Evolutionary conservation across 768 basidiomycete genomes (phyloP), one percentile per base, ranked within the genome.

Genomic region (Neoboletus brunneissimus): DNA sequence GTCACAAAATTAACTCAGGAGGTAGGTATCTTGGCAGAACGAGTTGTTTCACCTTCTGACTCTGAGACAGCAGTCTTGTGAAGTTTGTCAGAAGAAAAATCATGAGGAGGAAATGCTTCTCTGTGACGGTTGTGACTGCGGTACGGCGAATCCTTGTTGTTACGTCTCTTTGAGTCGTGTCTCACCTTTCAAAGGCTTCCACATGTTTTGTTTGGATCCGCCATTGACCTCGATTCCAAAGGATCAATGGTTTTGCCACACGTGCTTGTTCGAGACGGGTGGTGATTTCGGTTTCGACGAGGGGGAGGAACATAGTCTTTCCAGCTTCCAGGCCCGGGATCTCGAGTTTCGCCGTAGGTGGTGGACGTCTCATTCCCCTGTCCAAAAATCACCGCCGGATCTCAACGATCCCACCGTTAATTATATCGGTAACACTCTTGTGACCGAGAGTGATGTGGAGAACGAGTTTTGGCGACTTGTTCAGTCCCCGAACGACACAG

Each of bases 201-300:
- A 99, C 73, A 97, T 91, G 77, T 94, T 90, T 71, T 99, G 97
- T 70, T 86, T 99, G 55, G 89, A 94, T 67, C 97, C 97, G 13
- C 95, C 95, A 20, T 76, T 98, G 51, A 74, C 80, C 10, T 75
- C 79, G 2, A 90, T 99, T 53, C 97, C 97, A 2, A 90, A 88
- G 67, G 93, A 94, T 40, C 88, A 96, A 61, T 99, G 96, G 96
- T 98, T 86, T 69, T 99, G 97, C 71, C 89, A 89, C 64, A 86
- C 87, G 4, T 99, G 97, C 68, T 77, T 99, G 22, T 81, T 94
- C 40, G 88, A 86, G 38, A 95, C 92, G 0, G 95, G 96, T 12
- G 91, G 91, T 50, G 97, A 98, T 73, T 99, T 91, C 65, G 97
- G 97, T 31, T 99, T 98, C 66, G 97, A 98, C 64, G 95, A 98